phyloP scores from a whole-genome alignment of 441 rosid species.

The Gossypium laxum region DNA sequence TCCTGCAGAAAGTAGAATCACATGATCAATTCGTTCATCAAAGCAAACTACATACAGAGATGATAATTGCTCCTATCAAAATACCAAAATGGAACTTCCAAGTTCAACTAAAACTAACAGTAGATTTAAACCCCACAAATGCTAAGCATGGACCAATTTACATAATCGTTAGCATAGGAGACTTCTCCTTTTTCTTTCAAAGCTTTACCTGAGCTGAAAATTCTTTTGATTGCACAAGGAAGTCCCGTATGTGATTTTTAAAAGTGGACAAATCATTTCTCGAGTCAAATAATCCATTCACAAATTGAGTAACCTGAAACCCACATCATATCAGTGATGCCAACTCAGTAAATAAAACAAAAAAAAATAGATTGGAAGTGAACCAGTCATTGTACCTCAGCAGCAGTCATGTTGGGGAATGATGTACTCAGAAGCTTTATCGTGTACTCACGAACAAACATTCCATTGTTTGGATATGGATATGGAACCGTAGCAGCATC shows the following conservation, averaged over 20 bases:
- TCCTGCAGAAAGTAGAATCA: slow-evolving; percentile 43
- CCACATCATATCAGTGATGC: slow-evolving; percentile 17
- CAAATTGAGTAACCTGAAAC: slow-evolving; percentile 79
- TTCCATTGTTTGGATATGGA: slow-evolving; percentile 61
- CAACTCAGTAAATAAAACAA: slow-evolving; percentile 3
- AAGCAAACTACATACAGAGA: background rate
- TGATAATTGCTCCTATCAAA: background rate
- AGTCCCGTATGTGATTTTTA: slow-evolving; percentile 84
- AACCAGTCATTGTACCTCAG: slow-evolving; percentile 47
- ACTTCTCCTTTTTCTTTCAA: background rate
- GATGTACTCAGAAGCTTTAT: slow-evolving; percentile 86
- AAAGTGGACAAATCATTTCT: slow-evolving; percentile 68
- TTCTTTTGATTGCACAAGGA: slow-evolving; percentile 81
- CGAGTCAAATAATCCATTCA: slow-evolving; percentile 73
- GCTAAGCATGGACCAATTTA: background rate
- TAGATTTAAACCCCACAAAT: background rate
- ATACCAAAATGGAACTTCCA: background rate
- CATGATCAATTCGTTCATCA: background rate
- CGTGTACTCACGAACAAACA: slow-evolving; percentile 81
- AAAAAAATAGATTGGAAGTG: background rate
- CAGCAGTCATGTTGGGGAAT: slow-evolving; percentile 89
- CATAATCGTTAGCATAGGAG: background rate
- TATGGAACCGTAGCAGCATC: slow-evolving; percentile 62
- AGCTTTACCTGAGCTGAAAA: slow-evolving; percentile 68
- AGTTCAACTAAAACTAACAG: background rate